These are phyloP conservation scores for Smallanthus sonchifolius DNA, from an alignment of 129 eudicot genomes.

Conservation along the genomic window DNA sequence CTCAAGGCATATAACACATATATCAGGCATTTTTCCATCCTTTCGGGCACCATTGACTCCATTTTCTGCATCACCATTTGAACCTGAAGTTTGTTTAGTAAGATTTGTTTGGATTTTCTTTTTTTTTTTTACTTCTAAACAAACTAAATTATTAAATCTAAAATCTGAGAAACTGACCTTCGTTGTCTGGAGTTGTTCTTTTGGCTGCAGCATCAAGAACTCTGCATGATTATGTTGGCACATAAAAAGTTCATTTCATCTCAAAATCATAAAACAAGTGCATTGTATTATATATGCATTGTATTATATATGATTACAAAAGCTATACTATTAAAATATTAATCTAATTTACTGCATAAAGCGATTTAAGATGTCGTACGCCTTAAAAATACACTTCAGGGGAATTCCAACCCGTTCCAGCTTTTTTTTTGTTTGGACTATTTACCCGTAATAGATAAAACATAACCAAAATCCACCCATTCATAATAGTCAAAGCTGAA, in stretches of 20 bases:
- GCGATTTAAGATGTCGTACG: neutral
- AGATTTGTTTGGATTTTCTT: neutral
- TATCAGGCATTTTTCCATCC: constrained; percentile 68
- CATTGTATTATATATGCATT: no score
- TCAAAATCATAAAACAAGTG: neutral
- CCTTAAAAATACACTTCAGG: neutral
- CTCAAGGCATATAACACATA: constrained; percentile 95
- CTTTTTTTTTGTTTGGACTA: no score
- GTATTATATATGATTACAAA: no score
- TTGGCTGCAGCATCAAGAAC: constrained; percentile 95
- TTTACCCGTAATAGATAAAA: no score
- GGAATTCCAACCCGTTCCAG: neutral
- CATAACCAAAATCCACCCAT: no score
- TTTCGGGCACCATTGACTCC: constrained; percentile 48
- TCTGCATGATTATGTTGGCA: constrained; percentile 40
- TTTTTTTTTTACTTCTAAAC: neutral
- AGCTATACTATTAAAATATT: neutral
- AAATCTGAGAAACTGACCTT: constrained; percentile 41
- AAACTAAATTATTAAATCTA: constrained; percentile 12
- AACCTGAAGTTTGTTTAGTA: constrained; percentile 33
- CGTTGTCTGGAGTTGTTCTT: constrained; percentile 53
- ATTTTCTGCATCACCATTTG: constrained; percentile 44
- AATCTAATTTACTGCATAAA: neutral
- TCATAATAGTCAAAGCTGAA: no score
- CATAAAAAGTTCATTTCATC: constrained; percentile 13